Conservation (phyloP, 352 stramenopile genomes). For the Pythium inflatum region DNA sequence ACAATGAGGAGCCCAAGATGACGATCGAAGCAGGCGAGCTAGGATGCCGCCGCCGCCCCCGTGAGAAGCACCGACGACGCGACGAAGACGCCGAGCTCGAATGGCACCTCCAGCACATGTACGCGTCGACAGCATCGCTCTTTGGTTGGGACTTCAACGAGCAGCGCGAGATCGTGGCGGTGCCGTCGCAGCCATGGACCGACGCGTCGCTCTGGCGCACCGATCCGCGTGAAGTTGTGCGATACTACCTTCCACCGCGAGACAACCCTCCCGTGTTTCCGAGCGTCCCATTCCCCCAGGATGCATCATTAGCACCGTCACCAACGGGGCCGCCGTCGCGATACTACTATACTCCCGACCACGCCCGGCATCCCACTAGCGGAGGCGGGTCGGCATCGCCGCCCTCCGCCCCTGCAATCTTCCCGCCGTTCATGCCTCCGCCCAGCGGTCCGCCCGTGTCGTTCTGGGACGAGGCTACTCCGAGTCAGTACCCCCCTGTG, state of each 20-base stretch:
- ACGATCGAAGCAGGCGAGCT: constrained; percentile 15
- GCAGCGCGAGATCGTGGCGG: constrained; percentile 52
- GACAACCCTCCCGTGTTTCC: constrained; percentile 1
- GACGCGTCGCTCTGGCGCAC: constrained; percentile 66
- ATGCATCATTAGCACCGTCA: not conserved
- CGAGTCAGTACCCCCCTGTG: not conserved
- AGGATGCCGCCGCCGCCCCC: constrained; percentile 20
- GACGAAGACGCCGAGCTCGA: constrained; percentile 60
- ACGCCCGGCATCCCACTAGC: not conserved
- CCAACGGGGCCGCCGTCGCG: constrained; percentile 30
- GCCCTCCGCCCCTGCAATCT: constrained; percentile 11
- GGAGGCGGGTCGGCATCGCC: constrained; percentile 23
- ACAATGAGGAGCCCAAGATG: not conserved
- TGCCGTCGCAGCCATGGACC: constrained; percentile 43
- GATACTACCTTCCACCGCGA: constrained; percentile 41
- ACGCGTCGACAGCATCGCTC: constrained; percentile 66
- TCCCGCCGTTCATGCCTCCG: constrained; percentile 27
- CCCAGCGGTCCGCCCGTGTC: constrained; percentile 24
- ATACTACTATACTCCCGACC: constrained; percentile 53
- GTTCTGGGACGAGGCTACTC: constrained; percentile 21
- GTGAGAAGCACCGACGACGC: constrained; percentile 36
- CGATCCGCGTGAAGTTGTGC: constrained; percentile 70
- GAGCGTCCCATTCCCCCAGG: constrained; percentile 9
- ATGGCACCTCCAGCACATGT: constrained; percentile 77
- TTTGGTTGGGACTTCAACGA: constrained; percentile 77